Evolutionary conservation across 1,139 yeast genomes (phyloP), one percentile per base, ranked within the genome.

Genomic region (Debaryomyces robertsiae): DNA sequence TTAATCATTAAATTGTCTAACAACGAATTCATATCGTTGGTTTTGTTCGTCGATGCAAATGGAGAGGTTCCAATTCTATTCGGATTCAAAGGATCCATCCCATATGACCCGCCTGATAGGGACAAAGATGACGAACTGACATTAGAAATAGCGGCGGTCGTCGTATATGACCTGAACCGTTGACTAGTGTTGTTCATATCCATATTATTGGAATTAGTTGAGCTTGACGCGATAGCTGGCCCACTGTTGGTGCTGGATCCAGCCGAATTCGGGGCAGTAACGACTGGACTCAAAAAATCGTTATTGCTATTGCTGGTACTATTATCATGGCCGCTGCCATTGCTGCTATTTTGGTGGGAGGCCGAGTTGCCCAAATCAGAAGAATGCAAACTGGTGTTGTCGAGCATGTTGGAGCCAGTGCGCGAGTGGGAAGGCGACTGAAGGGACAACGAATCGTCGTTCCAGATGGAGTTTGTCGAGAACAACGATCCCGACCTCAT

Each of bases 161-260:
- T 73, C 3, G 81, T 72, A 51, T 76, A 75, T 1, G 81, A 74
- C 49, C 81, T 65, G 40, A 69, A 75, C 50, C 77, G 61, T 25
- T 50, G 50, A 27, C 22, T 33, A 11, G 14, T 9, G 33, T 27
- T 29, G 10, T 30, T 22, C 40, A 37, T 27, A 24, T 13, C 32
- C 17, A 17, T 22, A 13, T 32, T 36, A 16, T 32, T 34, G 11
- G 28, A 11, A 25, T 25, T 25, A 15, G 30, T 14, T 2, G 36
- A 24, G 14, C 28, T 42, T 6, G 39, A 34, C 30, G 34, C 40
- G 30, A 38, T 36, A 36, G 27, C 36, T 27, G 28, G n/a, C 22
- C 38, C 27, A 19, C 27, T 30, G 40, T 43, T 42, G 11, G 17
- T 19, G 7, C 44, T 38, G 9, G 43, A 35, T 18, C 49, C 41